A percentile compares a stretch with the other conserved stretches of the same genome.
Evolutionary conservation across 495 filamentous ascomycete genomes (phyloP).

Genomic region (Penicillium canescens): DNA sequence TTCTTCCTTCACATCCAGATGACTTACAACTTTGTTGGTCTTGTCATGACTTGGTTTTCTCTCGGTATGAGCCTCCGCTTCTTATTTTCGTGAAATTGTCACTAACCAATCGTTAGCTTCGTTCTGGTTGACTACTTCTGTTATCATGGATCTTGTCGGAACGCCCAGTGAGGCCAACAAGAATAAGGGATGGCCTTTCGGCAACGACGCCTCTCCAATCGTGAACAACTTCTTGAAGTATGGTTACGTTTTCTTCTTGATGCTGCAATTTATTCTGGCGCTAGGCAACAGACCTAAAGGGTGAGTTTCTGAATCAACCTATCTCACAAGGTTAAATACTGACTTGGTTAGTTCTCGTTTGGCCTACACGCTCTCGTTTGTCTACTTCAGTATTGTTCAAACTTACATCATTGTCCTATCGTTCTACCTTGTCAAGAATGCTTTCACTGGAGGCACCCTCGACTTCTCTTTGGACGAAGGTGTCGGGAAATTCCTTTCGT

Average conservation of each 20-base stretch:
- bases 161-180: constrained; percentile 53
- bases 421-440: constrained; percentile 80
- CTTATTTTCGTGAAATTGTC: neutral
- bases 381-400: constrained; percentile 84
- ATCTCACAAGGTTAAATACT: neutral
- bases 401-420: constrained; percentile 85
- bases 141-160: constrained; percentile 97
- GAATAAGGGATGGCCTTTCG: constrained; percentile 68
- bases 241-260: constrained; percentile 83
- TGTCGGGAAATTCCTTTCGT: constrained; percentile 54
- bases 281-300: constrained; percentile 94
- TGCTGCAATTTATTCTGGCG: constrained; percentile 93
- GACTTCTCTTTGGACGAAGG: constrained; percentile 55
- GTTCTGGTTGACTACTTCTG: constrained; percentile 91
- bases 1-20: constrained; percentile 96
- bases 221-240: constrained; percentile 92
- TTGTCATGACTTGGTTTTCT: constrained; percentile 93
- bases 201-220: constrained; percentile 78
- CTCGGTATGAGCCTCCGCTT: constrained; percentile 59
- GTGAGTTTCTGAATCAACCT: constrained; percentile 32
- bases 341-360: constrained; percentile 56
- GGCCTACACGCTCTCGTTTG: constrained; percentile 81
- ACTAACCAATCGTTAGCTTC: constrained; percentile 49
- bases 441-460: constrained; percentile 61
- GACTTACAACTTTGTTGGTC: constrained; percentile 84